phyloP scores from a whole-genome alignment of 2,329 filamentous ascomycete species.

The Aschersonia sp. region DNA sequence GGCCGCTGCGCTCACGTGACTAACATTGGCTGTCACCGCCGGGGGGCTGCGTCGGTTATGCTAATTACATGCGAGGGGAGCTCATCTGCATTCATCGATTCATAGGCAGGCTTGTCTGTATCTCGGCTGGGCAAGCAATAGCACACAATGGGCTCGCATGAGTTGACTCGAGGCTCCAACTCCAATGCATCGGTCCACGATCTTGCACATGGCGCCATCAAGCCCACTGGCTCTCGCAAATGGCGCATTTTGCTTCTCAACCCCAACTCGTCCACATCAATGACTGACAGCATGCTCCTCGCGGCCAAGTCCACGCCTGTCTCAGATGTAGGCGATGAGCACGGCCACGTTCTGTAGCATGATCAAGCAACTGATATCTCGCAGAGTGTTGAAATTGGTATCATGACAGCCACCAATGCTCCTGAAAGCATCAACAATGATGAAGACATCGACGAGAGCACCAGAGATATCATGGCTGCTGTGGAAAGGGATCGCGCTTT shows the following conservation, averaged over 20 bases:
- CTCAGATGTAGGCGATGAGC: slow-evolving; percentile 10
- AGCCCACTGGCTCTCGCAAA: neutral
- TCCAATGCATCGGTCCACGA: too few relatives aligned
- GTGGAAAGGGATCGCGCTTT: slow-evolving; percentile 24
- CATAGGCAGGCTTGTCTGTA: too few relatives aligned
- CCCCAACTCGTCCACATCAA: slow-evolving; percentile 59
- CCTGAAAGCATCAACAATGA: slow-evolving; percentile 69
- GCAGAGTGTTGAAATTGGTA: slow-evolving; percentile 36
- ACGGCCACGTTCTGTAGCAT: neutral
- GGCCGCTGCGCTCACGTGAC: neutral
- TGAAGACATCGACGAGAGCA: slow-evolving; percentile 50
- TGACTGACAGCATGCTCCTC: slow-evolving; percentile 51
- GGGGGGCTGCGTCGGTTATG: too few relatives aligned
- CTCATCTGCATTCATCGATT: too few relatives aligned
- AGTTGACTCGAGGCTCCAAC: too few relatives aligned
- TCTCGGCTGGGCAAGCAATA: too few relatives aligned
- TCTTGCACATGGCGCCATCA: neutral
- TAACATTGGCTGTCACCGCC: neutral
- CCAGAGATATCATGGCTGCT: slow-evolving; percentile 43
- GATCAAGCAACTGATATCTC: neutral
- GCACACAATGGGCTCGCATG: too few relatives aligned
- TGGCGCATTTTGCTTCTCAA: slow-evolving; percentile 54
- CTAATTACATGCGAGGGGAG: too few relatives aligned
- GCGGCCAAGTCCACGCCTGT: slow-evolving; percentile 11
- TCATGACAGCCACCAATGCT: slow-evolving; percentile 53